phyloP scores from a whole-genome alignment of 768 basidiomycete genomes.

The Suillus sp. region DNA sequence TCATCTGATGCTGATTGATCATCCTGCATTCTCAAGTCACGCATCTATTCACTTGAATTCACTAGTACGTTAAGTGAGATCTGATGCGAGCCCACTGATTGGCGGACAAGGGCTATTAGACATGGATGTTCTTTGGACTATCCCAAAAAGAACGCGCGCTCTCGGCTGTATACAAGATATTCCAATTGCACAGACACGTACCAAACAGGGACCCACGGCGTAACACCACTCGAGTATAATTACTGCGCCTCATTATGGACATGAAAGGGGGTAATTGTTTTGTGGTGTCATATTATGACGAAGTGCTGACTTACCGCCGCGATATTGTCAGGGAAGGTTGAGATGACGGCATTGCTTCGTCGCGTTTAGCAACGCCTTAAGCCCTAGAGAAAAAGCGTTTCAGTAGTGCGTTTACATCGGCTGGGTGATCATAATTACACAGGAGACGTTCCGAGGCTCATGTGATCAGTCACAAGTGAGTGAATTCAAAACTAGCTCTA shows the following conservation, averaged over 20 bases:
- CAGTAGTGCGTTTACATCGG: conserved; percentile 15
- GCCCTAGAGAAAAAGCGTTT: conserved; percentile 23
- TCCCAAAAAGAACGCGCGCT: not conserved
- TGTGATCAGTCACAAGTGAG: conserved; percentile 28
- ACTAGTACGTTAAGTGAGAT: conserved; percentile 6
- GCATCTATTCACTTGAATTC: not conserved
- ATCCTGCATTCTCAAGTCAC: conserved; percentile 2
- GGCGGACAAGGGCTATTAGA: not conserved
- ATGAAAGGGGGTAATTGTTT: conserved; percentile 21
- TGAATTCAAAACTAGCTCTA: conserved; percentile 14
- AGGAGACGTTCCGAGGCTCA: conserved; percentile 16
- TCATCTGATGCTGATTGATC: conserved; percentile 30
- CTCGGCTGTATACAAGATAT: not conserved
- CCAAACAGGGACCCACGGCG: conserved; percentile 4
- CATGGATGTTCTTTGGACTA: not conserved
- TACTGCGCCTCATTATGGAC: conserved; percentile 15
- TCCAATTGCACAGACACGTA: not conserved
- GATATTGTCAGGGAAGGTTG: conserved; percentile 6
- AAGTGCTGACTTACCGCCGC: conserved; percentile 9
- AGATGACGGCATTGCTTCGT: conserved; percentile 29
- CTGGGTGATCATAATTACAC: conserved; percentile 11
- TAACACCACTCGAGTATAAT: conserved; percentile 18
- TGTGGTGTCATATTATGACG: conserved; percentile 3
- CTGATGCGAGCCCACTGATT: not conserved
- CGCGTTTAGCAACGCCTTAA: conserved; percentile 25